Evolutionary conservation across 139 green algal species (phyloP).

Genomic region (Monoraphidium neglectum): DNA sequence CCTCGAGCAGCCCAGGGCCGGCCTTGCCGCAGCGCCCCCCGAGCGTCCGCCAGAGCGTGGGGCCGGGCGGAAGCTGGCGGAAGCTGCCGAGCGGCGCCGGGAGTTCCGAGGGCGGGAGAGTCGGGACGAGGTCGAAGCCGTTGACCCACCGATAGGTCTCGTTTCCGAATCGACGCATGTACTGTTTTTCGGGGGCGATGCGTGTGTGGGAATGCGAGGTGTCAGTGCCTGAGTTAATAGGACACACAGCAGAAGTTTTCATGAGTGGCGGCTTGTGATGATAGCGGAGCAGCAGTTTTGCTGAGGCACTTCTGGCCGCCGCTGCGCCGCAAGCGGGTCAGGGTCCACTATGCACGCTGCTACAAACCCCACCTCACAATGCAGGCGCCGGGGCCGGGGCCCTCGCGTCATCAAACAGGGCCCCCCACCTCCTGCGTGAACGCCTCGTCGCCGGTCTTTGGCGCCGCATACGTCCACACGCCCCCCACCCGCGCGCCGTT

Average conservation of each 20-base stretch:
- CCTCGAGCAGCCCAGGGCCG: neutral
- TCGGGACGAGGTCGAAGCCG: conserved; percentile 16
- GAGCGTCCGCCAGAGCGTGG: conserved; percentile 7
- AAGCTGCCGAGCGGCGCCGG: neutral
- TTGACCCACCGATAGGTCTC: conserved; percentile 18
- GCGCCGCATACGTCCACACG: conserved; percentile 14
- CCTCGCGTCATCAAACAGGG: no score
- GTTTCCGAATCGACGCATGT: neutral
- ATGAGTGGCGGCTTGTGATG: no score
- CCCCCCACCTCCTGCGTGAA: conserved; percentile 12
- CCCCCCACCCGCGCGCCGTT: neutral
- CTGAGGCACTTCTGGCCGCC: no score
- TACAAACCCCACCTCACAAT: no score
- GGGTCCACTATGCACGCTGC: no score
- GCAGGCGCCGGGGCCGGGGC: no score
- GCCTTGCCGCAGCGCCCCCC: conserved; percentile 12
- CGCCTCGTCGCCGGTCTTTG: conserved; percentile 12
- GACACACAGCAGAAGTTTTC: no score
- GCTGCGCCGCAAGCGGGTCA: no score
- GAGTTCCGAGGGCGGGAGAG: neutral
- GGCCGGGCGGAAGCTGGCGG: neutral
- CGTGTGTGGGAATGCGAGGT: no score
- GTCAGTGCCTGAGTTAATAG: no score
- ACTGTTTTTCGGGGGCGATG: no score
- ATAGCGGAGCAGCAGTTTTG: no score